These are phyloP conservation scores for Oxyria digyna DNA, from an alignment of 148 eudicot species.

Conservation along the genomic window DNA sequence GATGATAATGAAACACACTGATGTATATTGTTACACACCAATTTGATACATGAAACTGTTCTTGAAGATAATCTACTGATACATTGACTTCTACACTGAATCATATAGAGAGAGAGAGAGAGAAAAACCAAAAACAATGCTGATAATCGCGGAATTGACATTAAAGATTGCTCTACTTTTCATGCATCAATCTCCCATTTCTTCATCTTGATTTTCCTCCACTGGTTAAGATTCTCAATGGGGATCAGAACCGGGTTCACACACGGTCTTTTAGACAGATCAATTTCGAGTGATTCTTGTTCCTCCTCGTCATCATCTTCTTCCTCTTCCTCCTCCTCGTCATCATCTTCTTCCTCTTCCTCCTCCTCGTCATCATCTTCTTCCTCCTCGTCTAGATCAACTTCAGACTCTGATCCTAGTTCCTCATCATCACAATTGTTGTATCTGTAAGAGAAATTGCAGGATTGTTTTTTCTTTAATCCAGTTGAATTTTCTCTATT, in stretches of 20 bases:
- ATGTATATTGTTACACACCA: background rate
- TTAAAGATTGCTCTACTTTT: background rate
- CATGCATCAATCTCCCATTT: slow-evolving; percentile 8
- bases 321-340: background rate
- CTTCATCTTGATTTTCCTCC: slow-evolving; percentile 51
- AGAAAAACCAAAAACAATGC: background rate
- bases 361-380: background rate
- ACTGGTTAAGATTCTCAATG: slow-evolving; percentile 55
- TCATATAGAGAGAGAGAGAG: background rate
- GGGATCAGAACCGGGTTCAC: slow-evolving; percentile 53
- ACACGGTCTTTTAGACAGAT: slow-evolving; percentile 25
- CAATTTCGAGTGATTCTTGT: slow-evolving; percentile 7
- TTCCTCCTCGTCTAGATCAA: background rate
- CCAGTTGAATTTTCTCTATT: background rate
- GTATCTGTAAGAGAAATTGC: slow-evolving; percentile 15
- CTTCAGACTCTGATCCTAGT: slow-evolving; percentile 9
- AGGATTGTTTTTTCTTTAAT: background rate
- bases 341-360: slow-evolving; percentile 9
- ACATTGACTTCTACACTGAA: background rate
- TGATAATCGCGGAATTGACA: background rate
- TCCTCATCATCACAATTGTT: slow-evolving; percentile 13
- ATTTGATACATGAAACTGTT: background rate
- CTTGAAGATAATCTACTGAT: background rate
- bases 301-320: slow-evolving; percentile 11
- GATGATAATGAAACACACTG: background rate